Evolutionary conservation across 257 asterid species (phyloP), one percentile per base, ranked within the genome.

Genomic region (Cynanchum wilfordii): DNA sequence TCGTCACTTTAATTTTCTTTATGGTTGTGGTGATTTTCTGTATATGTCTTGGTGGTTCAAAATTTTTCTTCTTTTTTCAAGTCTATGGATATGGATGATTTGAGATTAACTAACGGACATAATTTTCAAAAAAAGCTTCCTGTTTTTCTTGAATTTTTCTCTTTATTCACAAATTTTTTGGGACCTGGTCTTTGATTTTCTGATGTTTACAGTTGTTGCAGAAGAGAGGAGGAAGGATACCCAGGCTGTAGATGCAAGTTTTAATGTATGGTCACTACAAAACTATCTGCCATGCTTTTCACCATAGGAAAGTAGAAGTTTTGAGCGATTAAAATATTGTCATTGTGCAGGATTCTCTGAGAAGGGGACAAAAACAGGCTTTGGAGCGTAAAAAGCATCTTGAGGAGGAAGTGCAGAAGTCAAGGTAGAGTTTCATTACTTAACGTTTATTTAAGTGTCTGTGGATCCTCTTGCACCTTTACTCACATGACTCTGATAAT

Each of bases 351-450:
- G 96, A 84, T 58, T 69, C 84, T 4, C 75, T 87, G 52, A 80
- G 70, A 72, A 86, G 82, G 74, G 85, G 76, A 76, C 88, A 82
- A 30, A 86, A 89, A 68, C 86, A 83, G 69, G 79, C 84, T 70
- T 60, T 74, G 29, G 88, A 82, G 78, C 93, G 88, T 66, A 75
- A 87, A 75, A 91, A 85, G 78, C 73, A 50, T 72, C 89, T 91
- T 66, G 98, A 89, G 84, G 99, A 88, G 69, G 97, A 89, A 36
- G 66, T 82, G 25, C 79, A 86, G 22, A 87, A 79, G 81, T 87
- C 86, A 49, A 86, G 93, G 98, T 88, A 72, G 22, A n/a, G 2
- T 22, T 40, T 44, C 9, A 2, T 44, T 67, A 7, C 29, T 11
- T 70, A 51, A 63, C 22, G 24, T 25, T 65, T 79, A 38, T 20